A percentile compares a stretch with the other conserved stretches of the same genome.
Conservation (phyloP, 1,139 yeast species). For the Magnusiomyces ingens region DNA sequence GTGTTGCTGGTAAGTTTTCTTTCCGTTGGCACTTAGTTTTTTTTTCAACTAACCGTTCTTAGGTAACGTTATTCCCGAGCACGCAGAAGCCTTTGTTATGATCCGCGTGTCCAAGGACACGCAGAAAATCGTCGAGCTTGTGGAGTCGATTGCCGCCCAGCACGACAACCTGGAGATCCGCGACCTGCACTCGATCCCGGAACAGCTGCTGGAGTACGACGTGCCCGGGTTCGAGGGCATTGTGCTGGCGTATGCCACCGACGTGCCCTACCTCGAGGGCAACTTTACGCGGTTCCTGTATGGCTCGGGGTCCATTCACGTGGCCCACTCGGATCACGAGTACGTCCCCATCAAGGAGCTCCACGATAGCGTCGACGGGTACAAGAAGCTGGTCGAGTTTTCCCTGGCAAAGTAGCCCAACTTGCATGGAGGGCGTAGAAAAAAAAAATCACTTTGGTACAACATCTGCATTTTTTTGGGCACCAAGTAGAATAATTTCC, state of each 20-base stretch:
- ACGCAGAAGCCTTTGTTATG: constrained; percentile 45
- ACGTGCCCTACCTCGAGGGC: constrained; percentile 46
- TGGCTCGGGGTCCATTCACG: constrained; percentile 63
- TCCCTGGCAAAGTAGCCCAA: constrained; percentile 14
- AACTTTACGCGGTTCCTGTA: constrained; percentile 46
- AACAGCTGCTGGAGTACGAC: constrained; percentile 49
- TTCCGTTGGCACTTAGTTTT: constrained; percentile 10
- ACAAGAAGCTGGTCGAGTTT: constrained; percentile 41
- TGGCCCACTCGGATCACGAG: constrained; percentile 62
- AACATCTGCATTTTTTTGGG: background rate
- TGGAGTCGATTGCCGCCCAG: constrained; percentile 31
- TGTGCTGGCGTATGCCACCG: constrained; percentile 56
- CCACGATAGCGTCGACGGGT: constrained; percentile 49
- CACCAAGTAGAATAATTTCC: background rate
- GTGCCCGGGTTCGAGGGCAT: constrained; percentile 59
- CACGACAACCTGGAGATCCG: constrained; percentile 27
- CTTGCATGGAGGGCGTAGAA: too few relatives aligned
- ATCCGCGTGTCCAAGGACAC: constrained; percentile 51
- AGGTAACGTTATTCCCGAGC: constrained; percentile 57
- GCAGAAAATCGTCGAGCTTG: constrained; percentile 30
- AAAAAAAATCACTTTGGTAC: background rate
- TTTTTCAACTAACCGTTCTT: background rate
- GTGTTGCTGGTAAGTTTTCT: constrained; percentile 38
- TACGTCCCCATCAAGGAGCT: constrained; percentile 47
- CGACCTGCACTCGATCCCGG: constrained; percentile 29